phyloP scores from a whole-genome alignment of 805 yeast species.

The Candida adriatica region DNA sequence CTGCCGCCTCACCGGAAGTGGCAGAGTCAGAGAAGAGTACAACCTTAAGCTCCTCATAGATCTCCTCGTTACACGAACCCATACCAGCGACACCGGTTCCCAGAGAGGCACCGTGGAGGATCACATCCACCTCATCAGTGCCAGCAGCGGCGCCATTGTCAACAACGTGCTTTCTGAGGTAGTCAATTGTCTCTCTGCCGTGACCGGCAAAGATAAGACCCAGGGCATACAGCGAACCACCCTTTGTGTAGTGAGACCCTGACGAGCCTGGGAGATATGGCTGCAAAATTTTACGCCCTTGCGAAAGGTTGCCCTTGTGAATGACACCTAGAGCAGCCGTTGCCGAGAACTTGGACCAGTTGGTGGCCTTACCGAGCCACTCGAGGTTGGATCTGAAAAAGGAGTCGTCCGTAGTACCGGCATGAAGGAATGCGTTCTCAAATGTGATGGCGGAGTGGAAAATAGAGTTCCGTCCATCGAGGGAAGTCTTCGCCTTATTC shows the following conservation, averaged over 20 bases:
- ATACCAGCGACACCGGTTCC: conserved; percentile 96
- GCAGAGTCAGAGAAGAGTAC: conserved; percentile 89
- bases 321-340: conserved; percentile 98
- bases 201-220: conserved; percentile 96
- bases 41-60: conserved; percentile 77
- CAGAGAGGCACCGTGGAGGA: conserved; percentile 91
- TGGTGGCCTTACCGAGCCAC: conserved; percentile 96
- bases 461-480: conserved; percentile 89
- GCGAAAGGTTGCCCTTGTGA: conserved; percentile 89
- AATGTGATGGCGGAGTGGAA: conserved; percentile 95
- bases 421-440: conserved; percentile 89
- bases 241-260: conserved; percentile 84
- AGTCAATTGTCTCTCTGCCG: conserved; percentile 80
- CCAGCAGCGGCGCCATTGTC: conserved; percentile 59
- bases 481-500: conserved; percentile 68
- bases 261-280: conserved; percentile 86
- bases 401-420: conserved; percentile 93
- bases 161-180: conserved; percentile 64
- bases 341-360: conserved; percentile 97
- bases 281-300: conserved; percentile 77
- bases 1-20: conserved; percentile 93
- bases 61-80: conserved; percentile 71
- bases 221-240: conserved; percentile 90
- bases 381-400: conserved; percentile 87
- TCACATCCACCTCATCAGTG: conserved; percentile 66